These are phyloP conservation scores for Phalaenopsis aphrodite DNA, from an alignment of 106 monocot species.

Conservation along the genomic window DNA sequence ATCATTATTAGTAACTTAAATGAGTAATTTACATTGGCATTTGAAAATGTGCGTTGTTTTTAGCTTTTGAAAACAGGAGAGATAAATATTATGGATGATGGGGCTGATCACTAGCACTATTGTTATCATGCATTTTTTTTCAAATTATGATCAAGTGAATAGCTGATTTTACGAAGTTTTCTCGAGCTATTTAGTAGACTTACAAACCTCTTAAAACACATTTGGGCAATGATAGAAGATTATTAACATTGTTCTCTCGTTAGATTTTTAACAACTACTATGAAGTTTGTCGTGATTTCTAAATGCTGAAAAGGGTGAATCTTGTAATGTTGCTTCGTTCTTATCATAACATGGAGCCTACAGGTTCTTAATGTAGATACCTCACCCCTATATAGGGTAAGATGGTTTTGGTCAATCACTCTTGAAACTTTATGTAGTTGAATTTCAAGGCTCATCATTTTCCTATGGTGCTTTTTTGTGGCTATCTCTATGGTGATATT, in stretches of 20 bases:
- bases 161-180: not conserved
- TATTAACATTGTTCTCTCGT: not conserved
- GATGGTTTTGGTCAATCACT: not conserved
- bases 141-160: not conserved
- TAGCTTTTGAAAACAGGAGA: not conserved
- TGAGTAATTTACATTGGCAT: not conserved
- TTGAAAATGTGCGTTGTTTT: not conserved
- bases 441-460: too few species aligned
- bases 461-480: too few species aligned
- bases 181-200: not conserved
- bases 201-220: not conserved
- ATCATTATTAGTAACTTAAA: not conserved
- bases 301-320: not conserved
- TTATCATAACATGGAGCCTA: not conserved
- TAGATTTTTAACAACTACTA: not conserved
- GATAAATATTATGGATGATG: not conserved
- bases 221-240: not conserved
- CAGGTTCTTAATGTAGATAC: not conserved
- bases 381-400: not conserved
- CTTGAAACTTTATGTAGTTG: not conserved
- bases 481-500: too few species aligned
- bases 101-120: not conserved
- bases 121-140: not conserved
- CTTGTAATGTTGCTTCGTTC: not conserved
- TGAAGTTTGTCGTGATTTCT: not conserved